These are phyloP conservation scores for Fusarium equiseti DNA, from an alignment of 2,329 filamentous ascomycete species.

Conservation along the genomic window DNA sequence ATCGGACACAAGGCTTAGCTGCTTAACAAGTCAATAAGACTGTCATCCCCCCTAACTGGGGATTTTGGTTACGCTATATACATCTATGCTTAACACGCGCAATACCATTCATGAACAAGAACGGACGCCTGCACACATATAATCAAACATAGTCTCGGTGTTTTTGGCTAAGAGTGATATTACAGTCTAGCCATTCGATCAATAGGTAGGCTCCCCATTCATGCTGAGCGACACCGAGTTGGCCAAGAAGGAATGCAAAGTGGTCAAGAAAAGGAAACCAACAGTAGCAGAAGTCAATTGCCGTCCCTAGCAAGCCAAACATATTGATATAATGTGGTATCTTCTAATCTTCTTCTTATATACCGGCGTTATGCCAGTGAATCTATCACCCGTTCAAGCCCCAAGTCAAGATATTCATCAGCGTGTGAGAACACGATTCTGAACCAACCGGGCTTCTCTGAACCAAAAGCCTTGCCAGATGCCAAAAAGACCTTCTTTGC, in stretches of 20 bases:
- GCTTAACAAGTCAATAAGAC: background rate
- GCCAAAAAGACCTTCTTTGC: conserved; percentile 53
- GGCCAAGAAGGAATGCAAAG: background rate
- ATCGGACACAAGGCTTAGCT: background rate
- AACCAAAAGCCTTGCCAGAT: conserved; percentile 53
- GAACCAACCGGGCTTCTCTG: conserved; percentile 56
- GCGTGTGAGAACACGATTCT: conserved; percentile 55
- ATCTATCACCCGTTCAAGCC: conserved; percentile 39
- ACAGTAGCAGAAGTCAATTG: background rate
- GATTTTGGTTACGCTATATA: background rate
- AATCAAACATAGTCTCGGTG: background rate
- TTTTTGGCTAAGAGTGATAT: background rate
- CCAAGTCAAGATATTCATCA: conserved; percentile 48
- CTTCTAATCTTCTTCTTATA: background rate
- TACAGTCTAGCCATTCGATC: background rate
- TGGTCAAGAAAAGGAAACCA: background rate
- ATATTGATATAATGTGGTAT: background rate
- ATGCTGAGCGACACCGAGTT: background rate
- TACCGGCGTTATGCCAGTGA: conserved; percentile 22
- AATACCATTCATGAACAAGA: background rate
- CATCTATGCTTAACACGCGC: background rate
- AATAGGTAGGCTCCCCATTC: background rate
- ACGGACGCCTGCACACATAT: background rate
- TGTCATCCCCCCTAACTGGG: rapidly evolving
- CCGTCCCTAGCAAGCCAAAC: too few relatives aligned